Evolutionary conservation across 2,329 filamentous ascomycete species (phyloP).

Genomic region (Westerdykella aurantiaca): DNA sequence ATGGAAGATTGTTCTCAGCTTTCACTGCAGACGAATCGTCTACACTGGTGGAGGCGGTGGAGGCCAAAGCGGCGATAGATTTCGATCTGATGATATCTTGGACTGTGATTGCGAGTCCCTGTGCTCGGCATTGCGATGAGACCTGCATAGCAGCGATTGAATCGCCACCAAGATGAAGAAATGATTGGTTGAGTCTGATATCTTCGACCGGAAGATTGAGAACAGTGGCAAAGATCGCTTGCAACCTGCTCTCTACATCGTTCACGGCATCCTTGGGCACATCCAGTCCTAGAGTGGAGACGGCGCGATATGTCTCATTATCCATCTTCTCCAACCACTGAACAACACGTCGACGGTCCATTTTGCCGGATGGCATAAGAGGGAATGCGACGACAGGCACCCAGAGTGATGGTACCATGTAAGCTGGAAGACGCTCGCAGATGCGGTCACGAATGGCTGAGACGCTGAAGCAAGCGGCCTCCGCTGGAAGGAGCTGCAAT

Average conservation of each 20-base stretch:
- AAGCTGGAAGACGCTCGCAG: conserved; percentile 25
- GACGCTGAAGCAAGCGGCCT: conserved; percentile 20
- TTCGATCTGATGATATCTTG: conserved; percentile 31
- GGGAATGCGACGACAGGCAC: conserved; percentile 25
- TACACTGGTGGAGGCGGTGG: conserved; percentile 12
- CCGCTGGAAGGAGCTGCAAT: conserved; percentile 17
- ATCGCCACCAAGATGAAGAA: conserved; percentile 33
- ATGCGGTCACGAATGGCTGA: conserved; percentile 22
- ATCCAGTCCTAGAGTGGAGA: conserved; percentile 21
- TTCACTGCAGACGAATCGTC: conserved; percentile 2
- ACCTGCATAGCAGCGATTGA: conserved; percentile 35
- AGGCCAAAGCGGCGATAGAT: conserved; percentile 24
- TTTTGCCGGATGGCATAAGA: conserved; percentile 27
- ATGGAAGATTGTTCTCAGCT: conserved; percentile 17
- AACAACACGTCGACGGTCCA: conserved; percentile 25
- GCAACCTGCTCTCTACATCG: conserved; percentile 21
- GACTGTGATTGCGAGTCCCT: conserved; percentile 26
- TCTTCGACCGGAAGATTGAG: conserved; percentile 23
- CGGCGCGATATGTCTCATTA: conserved; percentile 19
- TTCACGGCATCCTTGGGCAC: conserved; percentile 10
- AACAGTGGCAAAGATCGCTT: conserved; percentile 27
- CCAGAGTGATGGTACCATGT: conserved; percentile 33
- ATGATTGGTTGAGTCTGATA: conserved; percentile 29
- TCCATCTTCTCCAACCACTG: conserved; percentile 31
- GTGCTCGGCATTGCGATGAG: conserved; percentile 25